Percentiles rank a stretch among this genome's conserved stretches.
Conservation (phyloP, 768 basidiomycete genomes). For the Daedaleopsis sinensis region DNA sequence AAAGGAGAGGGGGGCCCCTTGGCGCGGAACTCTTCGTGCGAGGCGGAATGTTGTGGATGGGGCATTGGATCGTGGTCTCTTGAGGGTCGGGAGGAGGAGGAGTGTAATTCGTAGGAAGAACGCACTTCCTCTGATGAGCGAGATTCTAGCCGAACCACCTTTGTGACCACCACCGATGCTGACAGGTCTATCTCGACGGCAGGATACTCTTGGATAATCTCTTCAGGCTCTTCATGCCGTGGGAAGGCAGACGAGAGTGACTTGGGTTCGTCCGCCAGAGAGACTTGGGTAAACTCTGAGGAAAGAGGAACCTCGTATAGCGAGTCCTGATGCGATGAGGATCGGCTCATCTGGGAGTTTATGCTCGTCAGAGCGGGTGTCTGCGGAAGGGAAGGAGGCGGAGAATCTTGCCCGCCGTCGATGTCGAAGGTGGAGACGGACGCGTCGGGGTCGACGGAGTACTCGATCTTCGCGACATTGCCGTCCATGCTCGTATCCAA, state of each 20-base stretch:
- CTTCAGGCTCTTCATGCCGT: conserved; percentile 12
- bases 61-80: background rate
- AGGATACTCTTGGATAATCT: conserved; percentile 17
- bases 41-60: conserved; percentile 9
- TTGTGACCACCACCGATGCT: conserved; percentile 5
- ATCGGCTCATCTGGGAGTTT: conserved; percentile 11
- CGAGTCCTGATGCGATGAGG: conserved; percentile 23
- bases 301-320: conserved; percentile 29
- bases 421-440: conserved; percentile 66
- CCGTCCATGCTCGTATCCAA: conserved; percentile 22
- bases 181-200: conserved; percentile 26
- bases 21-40: conserved; percentile 16
- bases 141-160: conserved; percentile 6
- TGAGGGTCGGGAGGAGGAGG: no score
- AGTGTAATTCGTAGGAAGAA: background rate
- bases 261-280: conserved; percentile 9
- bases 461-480: conserved; percentile 37
- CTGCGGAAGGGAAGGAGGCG: conserved; percentile 20
- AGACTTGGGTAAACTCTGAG: conserved; percentile 24
- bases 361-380: conserved; percentile 26
- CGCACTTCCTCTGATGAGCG: background rate
- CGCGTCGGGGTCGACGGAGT: conserved; percentile 40
- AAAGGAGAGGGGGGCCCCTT: conserved; percentile 12
- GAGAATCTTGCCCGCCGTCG: conserved; percentile 36
- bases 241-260: conserved; percentile 16